These are phyloP conservation scores for Lasiodiplodia theobromae DNA, from an alignment of 2,329 filamentous ascomycete genomes.

Conservation along the genomic window DNA sequence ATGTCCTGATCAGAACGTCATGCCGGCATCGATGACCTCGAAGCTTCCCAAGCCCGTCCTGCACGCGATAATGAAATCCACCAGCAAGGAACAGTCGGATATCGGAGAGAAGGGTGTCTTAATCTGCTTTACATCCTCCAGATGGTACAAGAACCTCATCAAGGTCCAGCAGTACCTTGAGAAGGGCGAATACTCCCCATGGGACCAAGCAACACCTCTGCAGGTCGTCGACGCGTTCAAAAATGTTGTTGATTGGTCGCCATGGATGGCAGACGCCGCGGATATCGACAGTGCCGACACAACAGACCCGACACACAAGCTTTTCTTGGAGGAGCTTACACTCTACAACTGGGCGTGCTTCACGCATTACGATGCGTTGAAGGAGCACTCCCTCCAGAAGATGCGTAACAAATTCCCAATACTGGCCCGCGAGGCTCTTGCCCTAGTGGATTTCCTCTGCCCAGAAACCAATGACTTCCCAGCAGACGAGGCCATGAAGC, in stretches of 20 bases:
- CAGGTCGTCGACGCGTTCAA: not conserved
- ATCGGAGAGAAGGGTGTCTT: not conserved
- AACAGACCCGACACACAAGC: not conserved
- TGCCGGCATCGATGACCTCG: not conserved
- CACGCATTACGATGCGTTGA: not conserved
- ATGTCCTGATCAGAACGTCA: not conserved
- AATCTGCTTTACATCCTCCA: not conserved
- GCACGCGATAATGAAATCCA: not conserved
- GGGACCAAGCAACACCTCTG: not conserved
- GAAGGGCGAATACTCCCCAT: not conserved
- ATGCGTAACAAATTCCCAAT: not conserved
- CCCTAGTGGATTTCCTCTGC: not conserved
- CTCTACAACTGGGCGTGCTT: conserved; percentile 5
- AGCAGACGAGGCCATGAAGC: not conserved
- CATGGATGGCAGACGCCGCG: not conserved
- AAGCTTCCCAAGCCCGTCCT: conserved; percentile 3
- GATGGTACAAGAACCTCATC: not conserved
- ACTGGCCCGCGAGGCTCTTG: not conserved
- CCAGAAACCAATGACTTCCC: not conserved
- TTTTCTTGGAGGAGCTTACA: not conserved
- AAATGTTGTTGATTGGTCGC: not conserved
- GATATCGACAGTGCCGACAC: not conserved
- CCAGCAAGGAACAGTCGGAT: not conserved
- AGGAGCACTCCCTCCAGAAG: not conserved
- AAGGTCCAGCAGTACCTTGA: not conserved